These are phyloP conservation scores for Kwoniella europaea DNA, from an alignment of 768 basidiomycete genomes.

Conservation along the genomic window DNA sequence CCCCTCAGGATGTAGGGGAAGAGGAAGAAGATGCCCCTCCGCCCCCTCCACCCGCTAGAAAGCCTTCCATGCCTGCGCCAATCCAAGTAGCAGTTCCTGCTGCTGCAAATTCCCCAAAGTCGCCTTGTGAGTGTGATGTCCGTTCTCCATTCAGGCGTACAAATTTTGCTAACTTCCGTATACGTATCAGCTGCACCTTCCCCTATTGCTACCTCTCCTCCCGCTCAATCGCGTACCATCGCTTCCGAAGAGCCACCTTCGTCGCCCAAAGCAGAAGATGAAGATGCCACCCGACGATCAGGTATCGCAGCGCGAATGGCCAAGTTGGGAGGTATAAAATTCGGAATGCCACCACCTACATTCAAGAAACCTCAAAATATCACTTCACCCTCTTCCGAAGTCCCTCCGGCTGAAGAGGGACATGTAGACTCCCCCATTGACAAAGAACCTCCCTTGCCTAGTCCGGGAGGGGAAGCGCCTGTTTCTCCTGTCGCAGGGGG, in stretches of 20 bases:
- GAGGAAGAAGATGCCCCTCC: conserved; percentile 48
- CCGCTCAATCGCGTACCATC: neutral
- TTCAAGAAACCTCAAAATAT: conserved; percentile 44
- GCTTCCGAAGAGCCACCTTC: conserved; percentile 22
- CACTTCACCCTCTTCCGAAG: conserved; percentile 11
- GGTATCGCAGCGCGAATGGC: conserved; percentile 96
- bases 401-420: conserved; percentile 37
- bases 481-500: conserved; percentile 26
- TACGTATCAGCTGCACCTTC: neutral
- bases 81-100: conserved; percentile 8
- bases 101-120: neutral
- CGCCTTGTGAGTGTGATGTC: conserved; percentile 12
- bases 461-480: conserved; percentile 17
- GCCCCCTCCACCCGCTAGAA: conserved; percentile 18
- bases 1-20: neutral
- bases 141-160: too few species aligned
- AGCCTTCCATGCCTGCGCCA: conserved; percentile 19
- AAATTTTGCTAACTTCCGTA: too few species aligned
- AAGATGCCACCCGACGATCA: conserved; percentile 63
- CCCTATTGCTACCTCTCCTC: conserved; percentile 7
- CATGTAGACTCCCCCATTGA: conserved; percentile 23
- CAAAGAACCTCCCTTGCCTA: conserved; percentile 20
- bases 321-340: conserved; percentile 80
- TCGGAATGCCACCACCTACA: conserved; percentile 69
- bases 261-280: conserved; percentile 56